Conservation (phyloP, 768 basidiomycete species). For the Melanogaster broomeanus region DNA sequence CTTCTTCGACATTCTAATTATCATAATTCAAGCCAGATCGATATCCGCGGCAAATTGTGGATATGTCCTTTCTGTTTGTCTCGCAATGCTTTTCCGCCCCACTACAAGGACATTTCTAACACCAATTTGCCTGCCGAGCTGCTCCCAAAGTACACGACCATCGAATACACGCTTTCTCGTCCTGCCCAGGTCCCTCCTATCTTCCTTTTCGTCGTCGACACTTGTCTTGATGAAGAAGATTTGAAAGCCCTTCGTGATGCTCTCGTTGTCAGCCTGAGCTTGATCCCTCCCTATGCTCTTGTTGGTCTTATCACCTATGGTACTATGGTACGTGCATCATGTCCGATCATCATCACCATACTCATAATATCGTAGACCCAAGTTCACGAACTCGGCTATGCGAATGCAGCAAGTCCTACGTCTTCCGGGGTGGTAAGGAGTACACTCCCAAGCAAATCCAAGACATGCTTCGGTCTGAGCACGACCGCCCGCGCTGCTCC, state of each 20-base stretch:
- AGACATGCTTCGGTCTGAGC: constrained; percentile 89
- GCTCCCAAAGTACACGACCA: constrained; percentile 97
- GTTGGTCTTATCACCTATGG: constrained; percentile 96
- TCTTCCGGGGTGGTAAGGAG: constrained; percentile 98
- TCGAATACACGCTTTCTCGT: constrained; percentile 97
- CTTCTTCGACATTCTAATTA: not conserved
- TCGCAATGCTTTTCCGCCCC: constrained; percentile 95
- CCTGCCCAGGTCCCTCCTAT: constrained; percentile 92
- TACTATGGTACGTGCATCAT: constrained; percentile 74
- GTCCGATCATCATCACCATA: not conserved
- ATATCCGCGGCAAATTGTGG: constrained; percentile 98
- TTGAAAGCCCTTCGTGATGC: constrained; percentile 94
- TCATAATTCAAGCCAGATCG: constrained; percentile 77
- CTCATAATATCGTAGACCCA: constrained; percentile 63
- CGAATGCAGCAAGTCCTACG: constrained; percentile 97
- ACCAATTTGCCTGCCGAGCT: constrained; percentile 97
- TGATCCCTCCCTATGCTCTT: constrained; percentile 92
- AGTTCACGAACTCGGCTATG: constrained; percentile 97
- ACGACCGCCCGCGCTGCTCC: constrained; percentile 81
- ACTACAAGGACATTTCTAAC: constrained; percentile 98
- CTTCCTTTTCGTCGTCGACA: constrained; percentile 97
- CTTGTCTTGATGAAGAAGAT: constrained; percentile 94
- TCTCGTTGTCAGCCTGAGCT: constrained; percentile 88
- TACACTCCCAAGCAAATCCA: constrained; percentile 95
- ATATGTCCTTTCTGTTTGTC: constrained; percentile 99